Evolutionary conservation across 116 monocot genomes (phyloP), one percentile per base, ranked within the genome.

Genomic region (Posidonia oceanica): DNA sequence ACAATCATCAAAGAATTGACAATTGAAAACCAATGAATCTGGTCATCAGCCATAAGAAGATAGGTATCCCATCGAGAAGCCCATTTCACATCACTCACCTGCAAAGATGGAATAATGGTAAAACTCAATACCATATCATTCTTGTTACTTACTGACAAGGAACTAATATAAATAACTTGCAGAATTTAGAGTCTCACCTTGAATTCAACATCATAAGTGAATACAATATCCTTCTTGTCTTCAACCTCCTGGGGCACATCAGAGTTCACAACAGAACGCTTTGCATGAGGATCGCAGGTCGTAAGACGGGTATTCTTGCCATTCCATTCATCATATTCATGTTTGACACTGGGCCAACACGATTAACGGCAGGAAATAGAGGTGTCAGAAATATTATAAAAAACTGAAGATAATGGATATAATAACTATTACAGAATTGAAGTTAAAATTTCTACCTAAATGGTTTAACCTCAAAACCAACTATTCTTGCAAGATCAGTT

Each of bases 11-110:
- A 52, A 39, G 94, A 94, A 80, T 94, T 94, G 58, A 94, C 84
- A 56, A 94, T 91, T 16, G 94, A 94, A 66, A 94, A 99, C 98
- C 98, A 99, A 81, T 99, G 99, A 36, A 99, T 99, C 72, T 99
- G 99, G 41, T 93, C 99, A 62, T 99, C 99, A 21, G 83, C 78
- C 93, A 93, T 90, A 15, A 99, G 83, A 71, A 99, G 93, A 82
- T 99, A 99, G 0, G 88, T 90, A 69, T 99, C 98, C 98, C 98
- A 99, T 23, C 98, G 75, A 75, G 98, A 94, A 39, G 88, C 94
- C 91, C 94, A 94, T 77, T 94, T 94, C 10, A 94, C 69, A 36
- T 94, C 82, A 66, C 94, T 94, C 57, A 75, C 83, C 94, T 94
- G 77, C 52, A 77, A 61, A 58, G 4, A 58, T 16, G n/a, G n/a